phyloP scores from a whole-genome alignment of 768 basidiomycete genomes.

The Amanita rimosa region DNA sequence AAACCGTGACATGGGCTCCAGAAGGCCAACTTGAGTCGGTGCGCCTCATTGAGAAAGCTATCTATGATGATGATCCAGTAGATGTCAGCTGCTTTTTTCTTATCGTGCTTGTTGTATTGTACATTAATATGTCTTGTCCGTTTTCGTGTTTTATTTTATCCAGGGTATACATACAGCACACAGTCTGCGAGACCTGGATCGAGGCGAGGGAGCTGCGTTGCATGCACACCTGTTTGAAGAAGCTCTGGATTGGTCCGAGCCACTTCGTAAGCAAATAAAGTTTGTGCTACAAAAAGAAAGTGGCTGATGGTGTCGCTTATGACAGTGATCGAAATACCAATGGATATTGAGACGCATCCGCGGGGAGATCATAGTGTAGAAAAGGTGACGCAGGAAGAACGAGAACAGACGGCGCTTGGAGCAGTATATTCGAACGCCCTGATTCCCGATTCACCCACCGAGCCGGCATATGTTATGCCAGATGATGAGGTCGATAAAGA shows the following conservation, averaged over 20 bases:
- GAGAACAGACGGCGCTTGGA: conserved; percentile 66
- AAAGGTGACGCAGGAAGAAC: conserved; percentile 58
- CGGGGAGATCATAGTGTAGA: conserved; percentile 65
- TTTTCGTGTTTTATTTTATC: conserved; percentile 18
- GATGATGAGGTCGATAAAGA: conserved; percentile 64
- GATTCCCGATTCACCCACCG: conserved; percentile 71
- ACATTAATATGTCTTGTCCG: conserved; percentile 38
- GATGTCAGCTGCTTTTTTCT: conserved; percentile 61
- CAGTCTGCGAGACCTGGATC: conserved; percentile 77
- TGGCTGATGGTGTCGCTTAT: conserved; percentile 13
- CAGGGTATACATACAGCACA: conserved; percentile 66
- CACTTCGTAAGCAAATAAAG: conserved; percentile 49
- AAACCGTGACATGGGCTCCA: conserved; percentile 69
- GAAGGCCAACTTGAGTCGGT: conserved; percentile 66
- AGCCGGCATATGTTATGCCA: conserved; percentile 44
- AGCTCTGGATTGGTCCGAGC: conserved; percentile 78
- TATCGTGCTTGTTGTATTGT: conserved; percentile 27
- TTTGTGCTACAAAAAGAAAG: conserved; percentile 12
- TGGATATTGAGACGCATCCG: conserved; percentile 36
- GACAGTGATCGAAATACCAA: conserved; percentile 54
- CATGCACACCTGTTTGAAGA: conserved; percentile 81
- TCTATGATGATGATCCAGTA: conserved; percentile 83
- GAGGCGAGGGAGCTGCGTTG: conserved; percentile 77
- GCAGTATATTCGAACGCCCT: conserved; percentile 60
- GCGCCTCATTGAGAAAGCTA: conserved; percentile 72